phyloP scores from a whole-genome alignment of 495 filamentous ascomycete genomes.

The Penicillium soppii region DNA sequence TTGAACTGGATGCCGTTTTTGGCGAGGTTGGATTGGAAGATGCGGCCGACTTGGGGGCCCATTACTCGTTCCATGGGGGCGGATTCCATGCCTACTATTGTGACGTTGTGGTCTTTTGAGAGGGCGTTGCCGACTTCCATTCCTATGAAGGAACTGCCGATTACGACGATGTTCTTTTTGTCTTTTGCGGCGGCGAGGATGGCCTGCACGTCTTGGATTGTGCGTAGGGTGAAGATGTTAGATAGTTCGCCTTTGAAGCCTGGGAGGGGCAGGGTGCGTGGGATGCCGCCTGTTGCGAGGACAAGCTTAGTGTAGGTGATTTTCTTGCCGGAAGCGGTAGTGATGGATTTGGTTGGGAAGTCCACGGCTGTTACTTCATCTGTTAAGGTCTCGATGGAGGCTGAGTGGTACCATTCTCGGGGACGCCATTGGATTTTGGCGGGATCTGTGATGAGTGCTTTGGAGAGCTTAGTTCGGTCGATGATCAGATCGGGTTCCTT shows the following conservation, averaged over 20 bases:
- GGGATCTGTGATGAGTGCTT: slow-evolving; percentile 83
- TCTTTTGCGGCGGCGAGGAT: slow-evolving; percentile 74
- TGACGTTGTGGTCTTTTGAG: slow-evolving; percentile 71
- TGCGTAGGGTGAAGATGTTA: slow-evolving; percentile 84
- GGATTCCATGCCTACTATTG: slow-evolving; percentile 91
- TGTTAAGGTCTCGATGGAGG: slow-evolving; percentile 67
- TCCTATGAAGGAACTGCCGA: slow-evolving; percentile 92
- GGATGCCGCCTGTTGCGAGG: slow-evolving; percentile 80
- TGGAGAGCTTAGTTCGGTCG: slow-evolving; percentile 93
- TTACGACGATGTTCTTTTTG: slow-evolving; percentile 86
- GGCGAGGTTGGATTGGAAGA: slow-evolving; percentile 75
- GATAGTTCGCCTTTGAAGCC: slow-evolving; percentile 77
- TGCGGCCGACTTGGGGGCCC: slow-evolving; percentile 75
- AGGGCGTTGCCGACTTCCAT: slow-evolving; percentile 91
- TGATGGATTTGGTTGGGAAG: slow-evolving; percentile 68
- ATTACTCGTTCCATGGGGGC: slow-evolving; percentile 85
- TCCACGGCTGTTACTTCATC: slow-evolving; percentile 78
- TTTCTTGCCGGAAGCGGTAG: slow-evolving; percentile 67
- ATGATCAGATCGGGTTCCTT: slow-evolving; percentile 81
- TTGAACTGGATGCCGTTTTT: slow-evolving; percentile 86
- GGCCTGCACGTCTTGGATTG: slow-evolving; percentile 67
- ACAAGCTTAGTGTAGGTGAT: slow-evolving; percentile 84
- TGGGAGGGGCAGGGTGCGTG: slow-evolving; percentile 72
- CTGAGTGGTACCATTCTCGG: slow-evolving; percentile 72
- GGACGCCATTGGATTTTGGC: slow-evolving; percentile 74